phyloP scores from a whole-genome alignment of 1,284 basidiomycete genomes.

The Ustilago bromivora region DNA sequence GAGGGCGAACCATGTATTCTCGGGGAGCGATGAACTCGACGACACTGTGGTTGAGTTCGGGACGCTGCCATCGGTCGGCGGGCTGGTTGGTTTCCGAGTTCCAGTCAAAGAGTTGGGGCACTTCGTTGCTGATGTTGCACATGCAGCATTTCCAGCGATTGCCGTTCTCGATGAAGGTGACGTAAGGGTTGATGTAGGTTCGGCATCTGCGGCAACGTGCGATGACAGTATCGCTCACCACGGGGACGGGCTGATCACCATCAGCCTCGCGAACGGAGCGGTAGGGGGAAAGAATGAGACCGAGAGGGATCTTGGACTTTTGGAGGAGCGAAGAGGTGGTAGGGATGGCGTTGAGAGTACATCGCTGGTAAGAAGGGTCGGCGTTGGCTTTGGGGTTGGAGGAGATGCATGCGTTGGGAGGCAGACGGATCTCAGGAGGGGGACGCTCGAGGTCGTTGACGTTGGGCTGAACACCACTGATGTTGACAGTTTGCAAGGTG shows the following conservation, averaged over 20 bases:
- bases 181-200: conserved; percentile 98
- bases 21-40: conserved; percentile 98
- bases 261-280: conserved; percentile 76
- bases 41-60: conserved; percentile 91
- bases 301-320: conserved; percentile 94
- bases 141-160: conserved; percentile 99
- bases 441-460: conserved; percentile 83
- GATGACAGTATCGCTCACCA: conserved; percentile 93
- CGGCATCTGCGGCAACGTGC: conserved; percentile 96
- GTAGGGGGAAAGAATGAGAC: conserved; percentile 91
- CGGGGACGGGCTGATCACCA: conserved; percentile 81
- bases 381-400: conserved; percentile 84
- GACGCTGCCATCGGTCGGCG: conserved; percentile 91
- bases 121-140: conserved; percentile 98
- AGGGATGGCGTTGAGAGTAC: conserved; percentile 90
- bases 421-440: conserved; percentile 89
- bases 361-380: conserved; percentile 91
- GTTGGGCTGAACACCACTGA: conserved; percentile 74
- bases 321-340: conserved; percentile 89
- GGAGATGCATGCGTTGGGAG: conserved; percentile 83
- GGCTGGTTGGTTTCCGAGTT: conserved; percentile 92
- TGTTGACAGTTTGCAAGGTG: conserved; percentile 61
- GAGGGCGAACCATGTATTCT: conserved; percentile 98
- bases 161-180: conserved; percentile 97
- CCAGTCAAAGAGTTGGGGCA: conserved; percentile 99